Conservation (phyloP, 2,329 filamentous ascomycete genomes). For the Chaetomiaceae sp. region DNA sequence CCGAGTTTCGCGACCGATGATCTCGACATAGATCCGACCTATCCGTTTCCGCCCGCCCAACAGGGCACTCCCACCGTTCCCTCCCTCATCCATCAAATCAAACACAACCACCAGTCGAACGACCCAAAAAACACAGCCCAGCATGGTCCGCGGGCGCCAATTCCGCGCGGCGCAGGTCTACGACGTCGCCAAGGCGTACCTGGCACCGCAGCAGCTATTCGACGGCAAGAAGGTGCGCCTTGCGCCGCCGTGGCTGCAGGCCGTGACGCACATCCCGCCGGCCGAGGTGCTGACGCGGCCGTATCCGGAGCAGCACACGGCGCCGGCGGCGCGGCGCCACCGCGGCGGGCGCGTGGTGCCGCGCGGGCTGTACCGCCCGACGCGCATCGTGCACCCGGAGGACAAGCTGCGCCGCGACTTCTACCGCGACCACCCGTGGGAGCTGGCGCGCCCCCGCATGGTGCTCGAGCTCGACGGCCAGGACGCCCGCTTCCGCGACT, state of each 20-base stretch:
- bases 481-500: constrained; percentile 70
- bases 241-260: constrained; percentile 44
- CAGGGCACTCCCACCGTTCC: background rate
- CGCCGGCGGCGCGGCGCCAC: constrained; percentile 35
- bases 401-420: constrained; percentile 75
- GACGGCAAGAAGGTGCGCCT: constrained; percentile 21
- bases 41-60: too few species aligned
- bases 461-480: constrained; percentile 81
- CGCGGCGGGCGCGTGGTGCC: constrained; percentile 54
- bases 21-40: too few species aligned
- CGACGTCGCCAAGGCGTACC: constrained; percentile 33
- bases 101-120: background rate
- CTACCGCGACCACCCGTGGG: constrained; percentile 95
- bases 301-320: constrained; percentile 42
- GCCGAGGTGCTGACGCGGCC: constrained; percentile 52
- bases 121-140: background rate
- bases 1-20: too few species aligned
- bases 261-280: constrained; percentile 49
- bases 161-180: constrained; percentile 38
- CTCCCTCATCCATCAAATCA: background rate
- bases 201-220: constrained; percentile 31
- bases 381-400: constrained; percentile 72
- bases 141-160: constrained; percentile 30
- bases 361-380: constrained; percentile 74
- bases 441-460: constrained; percentile 80